Evolutionary conservation across 345 rosid genomes (phyloP), one percentile per base, ranked within the genome.

Genomic region (Euphorbia tirucalli): DNA sequence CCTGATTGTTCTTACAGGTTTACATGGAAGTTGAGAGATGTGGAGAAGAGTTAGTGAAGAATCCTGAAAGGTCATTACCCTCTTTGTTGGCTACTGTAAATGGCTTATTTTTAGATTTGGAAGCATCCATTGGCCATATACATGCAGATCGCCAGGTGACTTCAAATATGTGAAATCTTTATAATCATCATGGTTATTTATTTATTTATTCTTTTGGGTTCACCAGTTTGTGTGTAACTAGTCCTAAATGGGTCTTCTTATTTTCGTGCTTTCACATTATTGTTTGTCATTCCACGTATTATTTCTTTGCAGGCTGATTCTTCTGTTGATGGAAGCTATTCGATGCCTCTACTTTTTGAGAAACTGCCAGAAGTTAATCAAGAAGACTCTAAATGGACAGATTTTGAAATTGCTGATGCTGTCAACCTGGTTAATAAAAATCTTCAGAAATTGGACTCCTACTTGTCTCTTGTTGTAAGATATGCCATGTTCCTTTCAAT

Each of bases 301-400:
- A 56, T 62, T 66, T 16, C 21, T 71, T 13, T 79, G 82, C 93
- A 94, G 98, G 68, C 79, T 49, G 81, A 82, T 77, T 84, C 89
- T 77, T 79, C 97, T 46, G 75, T 83, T 60, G 91, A 89, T 69
- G 93, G 86, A 77, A 85, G 87, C 74, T 72, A 78, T 81, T 77
- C 90, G 30, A 77, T 83, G 81, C 91, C 86, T 75, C 84, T 90
- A 30, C 77, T 79, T 24, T 88, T 94, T 80, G 86, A 87, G 82
- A 82, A 78, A 65, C 81, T 90, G 21, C 90, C 91, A 66, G 90
- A 83, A 71, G 75, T 86, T 75, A 83, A 79, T 75, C 86, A 70
- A 77, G 91, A 86, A 72, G 87, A 86, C 35, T 87, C 93, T 58
- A 85, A 90, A 81, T 86, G 92, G 92, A 87, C 89, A 28, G 90